Conservation (phyloP, 768 basidiomycete genomes). For the Omphalotus guepiniiformis region DNA sequence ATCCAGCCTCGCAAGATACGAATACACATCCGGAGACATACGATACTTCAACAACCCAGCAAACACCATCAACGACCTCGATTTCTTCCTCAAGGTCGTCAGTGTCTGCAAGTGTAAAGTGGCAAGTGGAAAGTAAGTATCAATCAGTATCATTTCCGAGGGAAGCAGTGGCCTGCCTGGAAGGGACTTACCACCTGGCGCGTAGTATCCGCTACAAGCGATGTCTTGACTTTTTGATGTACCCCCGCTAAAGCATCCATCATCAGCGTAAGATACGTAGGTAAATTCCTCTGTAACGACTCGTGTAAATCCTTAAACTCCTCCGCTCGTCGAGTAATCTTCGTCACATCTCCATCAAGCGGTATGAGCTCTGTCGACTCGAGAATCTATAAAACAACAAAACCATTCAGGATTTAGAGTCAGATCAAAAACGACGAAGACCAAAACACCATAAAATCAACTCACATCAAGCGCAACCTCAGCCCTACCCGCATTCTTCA, state of each 20-base stretch:
- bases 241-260: constrained; percentile 90
- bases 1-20: constrained; percentile 79
- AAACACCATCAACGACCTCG: constrained; percentile 83
- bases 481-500: constrained; percentile 66
- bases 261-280: constrained; percentile 79
- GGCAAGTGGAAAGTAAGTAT: constrained; percentile 15
- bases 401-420: too few relatives aligned
- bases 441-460: constrained; percentile 10
- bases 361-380: constrained; percentile 87
- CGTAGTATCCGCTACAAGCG: constrained; percentile 71
- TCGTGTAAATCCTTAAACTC: constrained; percentile 88
- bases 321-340: constrained; percentile 82
- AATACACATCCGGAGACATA: constrained; percentile 87
- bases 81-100: constrained; percentile 67
- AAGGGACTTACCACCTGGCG: constrained; percentile 64
- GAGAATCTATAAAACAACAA: constrained; percentile 71
- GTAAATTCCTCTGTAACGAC: constrained; percentile 84
- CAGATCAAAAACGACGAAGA: not conserved
- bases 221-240: constrained; percentile 71
- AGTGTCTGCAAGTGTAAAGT: constrained; percentile 50
- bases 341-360: constrained; percentile 73
- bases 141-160: too few relatives aligned
- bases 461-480: constrained; percentile 83
- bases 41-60: constrained; percentile 85
- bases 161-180: too few relatives aligned